Evolutionary conservation across 306 rosid genomes (phyloP).

Genomic region (Canavalia gladiata): DNA sequence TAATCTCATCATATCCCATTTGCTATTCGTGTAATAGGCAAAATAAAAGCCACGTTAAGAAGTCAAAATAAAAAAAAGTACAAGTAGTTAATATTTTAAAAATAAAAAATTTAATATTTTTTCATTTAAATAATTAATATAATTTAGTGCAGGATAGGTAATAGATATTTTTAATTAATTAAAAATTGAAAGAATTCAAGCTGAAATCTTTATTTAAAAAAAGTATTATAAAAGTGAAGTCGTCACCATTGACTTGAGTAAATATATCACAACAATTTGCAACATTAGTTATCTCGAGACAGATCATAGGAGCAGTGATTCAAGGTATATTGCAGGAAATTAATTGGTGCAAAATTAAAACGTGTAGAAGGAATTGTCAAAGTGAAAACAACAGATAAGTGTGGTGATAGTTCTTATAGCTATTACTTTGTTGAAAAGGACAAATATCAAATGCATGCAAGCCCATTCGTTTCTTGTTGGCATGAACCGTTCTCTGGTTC

Average conservation of each 20-base stretch:
- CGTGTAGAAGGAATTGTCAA: slow-evolving; percentile 25
- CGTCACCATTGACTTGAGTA: not conserved
- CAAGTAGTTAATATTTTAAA: too few relatives aligned
- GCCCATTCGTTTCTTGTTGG: not conserved
- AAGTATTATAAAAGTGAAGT: not conserved
- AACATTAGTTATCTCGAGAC: not conserved
- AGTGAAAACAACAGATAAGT: slow-evolving; percentile 3
- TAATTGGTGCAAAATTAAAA: slow-evolving; percentile 15
- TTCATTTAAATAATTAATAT: too few relatives aligned
- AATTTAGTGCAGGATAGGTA: too few relatives aligned
- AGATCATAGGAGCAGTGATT: not conserved
- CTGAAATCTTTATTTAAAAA: not conserved
- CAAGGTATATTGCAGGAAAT: not conserved
- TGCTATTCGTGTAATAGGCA: too few relatives aligned
- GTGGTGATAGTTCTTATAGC: not conserved
- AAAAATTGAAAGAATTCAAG: not conserved
- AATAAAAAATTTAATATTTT: too few relatives aligned
- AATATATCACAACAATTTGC: not conserved
- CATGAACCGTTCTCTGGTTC: not conserved
- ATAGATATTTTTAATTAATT: not conserved
- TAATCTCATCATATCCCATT: too few relatives aligned
- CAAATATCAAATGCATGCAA: not conserved
- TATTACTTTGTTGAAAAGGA: not conserved
- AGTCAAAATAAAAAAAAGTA: too few relatives aligned
- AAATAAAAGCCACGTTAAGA: too few relatives aligned